Evolutionary conservation across 495 filamentous ascomycete genomes (phyloP).

Genomic region (Pyronema domesticum): DNA sequence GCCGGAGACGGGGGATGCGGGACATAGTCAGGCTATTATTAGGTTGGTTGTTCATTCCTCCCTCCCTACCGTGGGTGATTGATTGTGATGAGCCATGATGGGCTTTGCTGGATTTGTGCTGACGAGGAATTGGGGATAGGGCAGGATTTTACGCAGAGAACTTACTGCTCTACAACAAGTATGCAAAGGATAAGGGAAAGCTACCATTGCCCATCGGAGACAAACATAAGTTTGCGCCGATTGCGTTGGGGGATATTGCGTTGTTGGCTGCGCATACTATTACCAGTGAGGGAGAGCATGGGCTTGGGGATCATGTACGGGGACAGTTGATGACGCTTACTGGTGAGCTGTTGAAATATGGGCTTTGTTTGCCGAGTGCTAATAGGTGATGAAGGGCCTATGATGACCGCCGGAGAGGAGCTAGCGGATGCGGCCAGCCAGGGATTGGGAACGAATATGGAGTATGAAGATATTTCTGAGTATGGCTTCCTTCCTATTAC

Average conservation of each 20-base stretch:
- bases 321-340: constrained; percentile 30
- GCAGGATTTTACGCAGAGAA: constrained; percentile 43
- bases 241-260: constrained; percentile 35
- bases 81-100: not conserved
- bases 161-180: constrained; percentile 33
- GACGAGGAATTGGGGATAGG: constrained; percentile 6
- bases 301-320: constrained; percentile 37
- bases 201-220: constrained; percentile 35
- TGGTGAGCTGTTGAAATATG: constrained; percentile 20
- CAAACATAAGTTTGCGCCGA: constrained; percentile 37
- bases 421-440: constrained; percentile 35
- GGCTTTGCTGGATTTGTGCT: not conserved
- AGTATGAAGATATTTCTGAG: constrained; percentile 39
- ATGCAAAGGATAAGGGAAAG: constrained; percentile 30
- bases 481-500: constrained; percentile 22
- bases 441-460: constrained; percentile 31
- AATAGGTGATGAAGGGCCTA: constrained; percentile 27
- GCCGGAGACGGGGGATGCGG: constrained; percentile 22
- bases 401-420: constrained; percentile 35
- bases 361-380: not conserved
- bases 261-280: constrained; percentile 36
- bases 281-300: constrained; percentile 35
- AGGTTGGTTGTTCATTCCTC: constrained; percentile 25
- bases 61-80: not conserved
- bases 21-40: constrained; percentile 34